A percentile compares a stretch with the other conserved stretches of the same genome.
Conservation (phyloP, 176 grass and related monocot genomes). For the Typha latifolia region DNA sequence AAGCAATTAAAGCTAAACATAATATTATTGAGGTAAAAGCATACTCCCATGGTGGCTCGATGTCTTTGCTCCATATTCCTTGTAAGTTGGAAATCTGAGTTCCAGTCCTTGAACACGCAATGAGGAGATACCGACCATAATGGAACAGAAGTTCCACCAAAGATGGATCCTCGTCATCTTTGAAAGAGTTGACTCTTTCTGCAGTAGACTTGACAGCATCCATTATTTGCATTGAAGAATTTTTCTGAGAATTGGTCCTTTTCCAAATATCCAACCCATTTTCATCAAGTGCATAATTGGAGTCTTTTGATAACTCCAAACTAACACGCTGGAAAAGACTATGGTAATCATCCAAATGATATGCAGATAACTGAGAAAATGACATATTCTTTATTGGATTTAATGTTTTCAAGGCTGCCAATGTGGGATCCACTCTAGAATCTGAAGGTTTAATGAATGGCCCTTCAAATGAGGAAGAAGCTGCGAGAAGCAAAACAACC, state of each 20-base stretch:
- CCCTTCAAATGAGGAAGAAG: slow-evolving; percentile 70
- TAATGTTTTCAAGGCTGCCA: slow-evolving; percentile 31
- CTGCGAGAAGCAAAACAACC: slow-evolving; percentile 59
- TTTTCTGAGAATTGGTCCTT: slow-evolving; percentile 12
- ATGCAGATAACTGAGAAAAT: slow-evolving; percentile 57
- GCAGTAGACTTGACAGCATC: slow-evolving; percentile 40
- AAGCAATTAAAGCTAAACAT: slow-evolving; percentile 1
- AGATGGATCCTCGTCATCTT: slow-evolving; percentile 73
- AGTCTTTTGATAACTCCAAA: slow-evolving; percentile 53
- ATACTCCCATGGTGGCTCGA: slow-evolving; percentile 64
- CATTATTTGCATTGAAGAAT: slow-evolving; percentile 1
- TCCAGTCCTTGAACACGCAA: slow-evolving; percentile 81
- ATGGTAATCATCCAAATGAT: slow-evolving; percentile 81
- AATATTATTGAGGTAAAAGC: slow-evolving; percentile 16
- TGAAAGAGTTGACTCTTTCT: slow-evolving; percentile 66
- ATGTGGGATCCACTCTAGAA: slow-evolving; percentile 50
- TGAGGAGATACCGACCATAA: slow-evolving; percentile 84
- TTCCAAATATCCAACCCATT: slow-evolving; percentile 11
- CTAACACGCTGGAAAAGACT: slow-evolving; percentile 71
- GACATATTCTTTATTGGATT: slow-evolving; percentile 45
- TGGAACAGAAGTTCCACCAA: slow-evolving; percentile 85
- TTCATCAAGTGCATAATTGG: slow-evolving; percentile 19
- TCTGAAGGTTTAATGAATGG: slow-evolving; percentile 60
- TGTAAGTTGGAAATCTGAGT: slow-evolving; percentile 78
- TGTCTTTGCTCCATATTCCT: slow-evolving; percentile 87